phyloP scores from a whole-genome alignment of 345 rosid species.

The Gossypium anomalum region DNA sequence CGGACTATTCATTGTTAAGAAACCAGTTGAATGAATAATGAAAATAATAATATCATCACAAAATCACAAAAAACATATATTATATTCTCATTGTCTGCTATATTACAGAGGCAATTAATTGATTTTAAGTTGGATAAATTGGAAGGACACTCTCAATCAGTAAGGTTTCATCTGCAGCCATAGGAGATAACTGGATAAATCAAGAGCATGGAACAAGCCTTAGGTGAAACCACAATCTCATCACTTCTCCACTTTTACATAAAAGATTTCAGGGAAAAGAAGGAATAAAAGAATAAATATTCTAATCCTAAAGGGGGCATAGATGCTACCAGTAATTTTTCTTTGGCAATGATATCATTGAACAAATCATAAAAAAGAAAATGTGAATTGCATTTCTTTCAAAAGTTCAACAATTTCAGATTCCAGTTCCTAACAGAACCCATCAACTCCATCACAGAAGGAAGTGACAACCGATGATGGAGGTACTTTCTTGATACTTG shows the following conservation, averaged over 20 bases:
- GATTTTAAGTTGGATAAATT: not conserved
- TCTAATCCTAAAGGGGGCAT: not conserved
- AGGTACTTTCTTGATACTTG: not conserved
- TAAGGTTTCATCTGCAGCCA: not conserved
- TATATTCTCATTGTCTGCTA: not conserved
- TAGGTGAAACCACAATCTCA: not conserved
- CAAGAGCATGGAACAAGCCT: not conserved
- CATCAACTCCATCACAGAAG: not conserved
- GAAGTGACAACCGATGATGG: not conserved
- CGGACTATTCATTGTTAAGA: too few relatives aligned
- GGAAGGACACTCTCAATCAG: not conserved
- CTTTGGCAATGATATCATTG: not conserved
- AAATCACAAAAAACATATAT: not conserved
- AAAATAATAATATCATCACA: not conserved
- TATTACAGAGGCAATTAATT: not conserved
- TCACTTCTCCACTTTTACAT: not conserved
- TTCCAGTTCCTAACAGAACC: not conserved
- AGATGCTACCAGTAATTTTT: not conserved
- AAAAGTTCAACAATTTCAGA: not conserved
- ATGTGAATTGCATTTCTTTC: not conserved
- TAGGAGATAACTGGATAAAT: not conserved
- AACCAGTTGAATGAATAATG: not conserved
- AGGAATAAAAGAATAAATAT: not conserved
- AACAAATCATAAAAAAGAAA: not conserved
- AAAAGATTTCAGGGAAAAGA: not conserved